Conservation (phyloP, 441 rosid species). For the Bocquillonia castaneifolia region DNA sequence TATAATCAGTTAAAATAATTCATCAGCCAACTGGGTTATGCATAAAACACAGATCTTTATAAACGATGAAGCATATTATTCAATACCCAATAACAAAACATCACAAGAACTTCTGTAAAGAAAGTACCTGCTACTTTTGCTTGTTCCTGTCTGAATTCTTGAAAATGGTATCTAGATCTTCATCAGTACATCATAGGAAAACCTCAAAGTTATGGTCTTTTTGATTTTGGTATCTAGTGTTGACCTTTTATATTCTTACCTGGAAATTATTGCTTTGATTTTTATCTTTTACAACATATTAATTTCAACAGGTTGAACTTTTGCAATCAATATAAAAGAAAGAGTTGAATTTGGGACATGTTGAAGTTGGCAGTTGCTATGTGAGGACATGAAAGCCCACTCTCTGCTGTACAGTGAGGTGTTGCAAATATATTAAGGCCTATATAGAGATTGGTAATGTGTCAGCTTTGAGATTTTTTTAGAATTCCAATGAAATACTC, state of each 20-base stretch:
- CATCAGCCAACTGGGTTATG: slow-evolving; percentile 11
- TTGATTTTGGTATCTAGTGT: no score
- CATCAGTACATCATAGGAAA: no score
- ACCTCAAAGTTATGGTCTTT: no score
- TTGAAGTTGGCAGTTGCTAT: neutral
- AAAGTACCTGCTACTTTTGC: slow-evolving; percentile 17
- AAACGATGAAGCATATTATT: neutral
- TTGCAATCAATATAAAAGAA: neutral
- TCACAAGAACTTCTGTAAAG: neutral
- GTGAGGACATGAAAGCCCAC: neutral
- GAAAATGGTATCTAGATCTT: neutral
- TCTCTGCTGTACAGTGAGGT: neutral
- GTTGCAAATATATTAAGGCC: no score
- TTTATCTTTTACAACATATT: no score
- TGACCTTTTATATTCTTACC: no score
- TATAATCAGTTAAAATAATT: slow-evolving; percentile 2
- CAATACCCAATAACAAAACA: slow-evolving; percentile 1
- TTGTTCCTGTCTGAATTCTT: slow-evolving; percentile 9
- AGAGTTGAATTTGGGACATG: neutral
- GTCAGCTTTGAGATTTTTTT: neutral
- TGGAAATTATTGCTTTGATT: no score
- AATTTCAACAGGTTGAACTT: no score
- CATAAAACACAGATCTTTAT: slow-evolving; percentile 14
- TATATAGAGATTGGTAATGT: neutral
- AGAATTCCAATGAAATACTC: no score